phyloP scores from a whole-genome alignment of 768 basidiomycete species.

The Phaeolepiota aurea region DNA sequence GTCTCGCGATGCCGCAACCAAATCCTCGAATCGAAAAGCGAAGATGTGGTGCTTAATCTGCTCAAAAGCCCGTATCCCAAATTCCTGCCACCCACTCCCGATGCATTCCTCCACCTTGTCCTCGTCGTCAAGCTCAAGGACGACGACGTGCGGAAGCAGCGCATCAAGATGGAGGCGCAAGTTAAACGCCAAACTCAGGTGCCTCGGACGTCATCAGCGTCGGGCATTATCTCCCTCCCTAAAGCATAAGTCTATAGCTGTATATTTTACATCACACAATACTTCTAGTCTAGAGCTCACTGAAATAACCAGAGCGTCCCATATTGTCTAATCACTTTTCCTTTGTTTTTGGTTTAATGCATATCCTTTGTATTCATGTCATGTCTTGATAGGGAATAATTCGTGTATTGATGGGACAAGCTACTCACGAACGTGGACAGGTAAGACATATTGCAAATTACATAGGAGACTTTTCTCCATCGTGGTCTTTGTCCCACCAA shows the following conservation, averaged over 20 bases:
- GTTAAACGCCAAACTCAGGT: slow-evolving; percentile 50
- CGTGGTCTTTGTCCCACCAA: no score
- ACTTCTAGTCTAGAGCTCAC: no score
- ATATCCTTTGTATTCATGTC: no score
- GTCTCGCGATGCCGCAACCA: slow-evolving; percentile 50
- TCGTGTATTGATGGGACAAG: no score
- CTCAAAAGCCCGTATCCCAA: slow-evolving; percentile 43
- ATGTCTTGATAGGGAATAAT: no score
- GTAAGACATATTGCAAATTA: no score
- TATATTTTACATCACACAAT: background rate
- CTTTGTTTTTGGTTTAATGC: no score
- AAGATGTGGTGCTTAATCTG: slow-evolving; percentile 35
- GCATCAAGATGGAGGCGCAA: slow-evolving; percentile 68
- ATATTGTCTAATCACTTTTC: no score
- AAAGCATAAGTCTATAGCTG: slow-evolving; percentile 7
- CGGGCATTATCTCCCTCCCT: slow-evolving; percentile 17
- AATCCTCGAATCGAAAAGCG: slow-evolving; percentile 42
- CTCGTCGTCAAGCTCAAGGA: slow-evolving; percentile 68
- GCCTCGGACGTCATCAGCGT: slow-evolving; percentile 18
- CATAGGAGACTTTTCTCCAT: no score
- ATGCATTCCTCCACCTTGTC: slow-evolving; percentile 53
- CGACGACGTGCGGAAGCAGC: slow-evolving; percentile 70
- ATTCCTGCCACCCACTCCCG: slow-evolving; percentile 52
- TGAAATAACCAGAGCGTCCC: no score
- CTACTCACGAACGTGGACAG: no score